A percentile compares a stretch with the other conserved stretches of the same genome.
Evolutionary conservation across 352 stramenopile genomes (phyloP).

Genomic region (Phytophthora quininea): DNA sequence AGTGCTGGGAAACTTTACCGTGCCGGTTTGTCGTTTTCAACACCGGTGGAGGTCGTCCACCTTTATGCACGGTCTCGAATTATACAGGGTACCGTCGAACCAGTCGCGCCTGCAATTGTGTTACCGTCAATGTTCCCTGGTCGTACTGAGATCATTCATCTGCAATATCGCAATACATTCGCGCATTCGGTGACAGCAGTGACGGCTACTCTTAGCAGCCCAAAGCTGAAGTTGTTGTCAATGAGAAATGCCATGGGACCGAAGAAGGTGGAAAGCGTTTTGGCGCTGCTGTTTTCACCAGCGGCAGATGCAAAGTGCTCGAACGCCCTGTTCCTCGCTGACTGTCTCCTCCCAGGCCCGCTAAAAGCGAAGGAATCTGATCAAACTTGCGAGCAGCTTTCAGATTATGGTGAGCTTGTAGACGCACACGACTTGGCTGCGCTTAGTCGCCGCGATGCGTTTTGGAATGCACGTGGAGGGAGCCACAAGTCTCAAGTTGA

Average conservation of each 20-base stretch:
- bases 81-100: slow-evolving; percentile 40
- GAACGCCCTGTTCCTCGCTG: slow-evolving; percentile 34
- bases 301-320: slow-evolving; percentile 33
- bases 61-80: slow-evolving; percentile 36
- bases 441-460: slow-evolving; percentile 36
- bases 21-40: slow-evolving; percentile 47
- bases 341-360: slow-evolving; percentile 40
- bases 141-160: slow-evolving; percentile 28
- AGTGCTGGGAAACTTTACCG: slow-evolving; percentile 29
- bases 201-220: slow-evolving; percentile 17
- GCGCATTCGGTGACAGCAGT: slow-evolving; percentile 36
- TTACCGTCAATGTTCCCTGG: slow-evolving; percentile 50
- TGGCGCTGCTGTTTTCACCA: slow-evolving; percentile 44
- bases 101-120: slow-evolving; percentile 29
- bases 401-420: slow-evolving; percentile 43
- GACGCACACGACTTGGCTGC: slow-evolving; percentile 38
- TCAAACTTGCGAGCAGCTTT: slow-evolving; percentile 36
- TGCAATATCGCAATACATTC: slow-evolving; percentile 55
- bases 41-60: slow-evolving; percentile 45
- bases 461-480: slow-evolving; percentile 30
- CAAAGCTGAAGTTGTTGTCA: slow-evolving; percentile 28
- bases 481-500: slow-evolving; percentile 14
- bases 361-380: slow-evolving; percentile 3
- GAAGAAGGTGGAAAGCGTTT: slow-evolving; percentile 26
- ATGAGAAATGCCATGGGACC: slow-evolving; percentile 23